These are phyloP conservation scores for Pneumocystis canis DNA, from an alignment of 1,139 yeast species.

Conservation along the genomic window DNA sequence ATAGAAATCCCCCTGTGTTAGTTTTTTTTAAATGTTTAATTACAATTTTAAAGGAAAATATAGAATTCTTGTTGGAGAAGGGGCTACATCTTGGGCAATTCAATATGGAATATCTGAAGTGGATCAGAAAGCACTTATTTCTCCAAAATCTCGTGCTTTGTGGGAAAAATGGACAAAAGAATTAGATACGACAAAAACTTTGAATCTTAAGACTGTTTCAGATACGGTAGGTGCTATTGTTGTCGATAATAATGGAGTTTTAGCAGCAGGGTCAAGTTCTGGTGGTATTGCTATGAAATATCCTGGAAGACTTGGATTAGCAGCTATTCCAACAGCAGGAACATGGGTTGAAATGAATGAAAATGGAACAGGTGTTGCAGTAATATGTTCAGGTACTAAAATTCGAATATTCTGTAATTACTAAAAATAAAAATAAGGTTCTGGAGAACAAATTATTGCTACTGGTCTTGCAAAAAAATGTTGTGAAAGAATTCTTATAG, in stretches of 20 bases:
- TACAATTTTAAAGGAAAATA: not conserved
- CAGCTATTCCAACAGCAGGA: slow-evolving; percentile 27
- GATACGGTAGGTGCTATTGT: slow-evolving; percentile 30
- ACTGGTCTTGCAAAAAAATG: not conserved
- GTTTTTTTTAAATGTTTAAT: not conserved
- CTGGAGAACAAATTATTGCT: not conserved
- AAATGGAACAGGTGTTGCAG: not conserved
- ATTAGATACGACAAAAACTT: slow-evolving; percentile 1
- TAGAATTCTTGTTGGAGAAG: slow-evolving; percentile 24
- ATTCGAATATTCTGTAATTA: not conserved
- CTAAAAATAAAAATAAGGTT: not conserved
- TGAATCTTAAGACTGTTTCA: slow-evolving; percentile 10
- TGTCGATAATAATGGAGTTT: slow-evolving; percentile 18
- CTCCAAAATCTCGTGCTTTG: slow-evolving; percentile 14
- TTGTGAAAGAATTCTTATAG: not conserved
- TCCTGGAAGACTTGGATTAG: slow-evolving; percentile 31
- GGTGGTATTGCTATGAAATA: slow-evolving; percentile 28
- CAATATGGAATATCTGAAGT: slow-evolving; percentile 14
- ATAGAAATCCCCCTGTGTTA: slow-evolving; percentile 23
- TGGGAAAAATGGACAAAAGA: slow-evolving; percentile 17
- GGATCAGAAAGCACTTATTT: slow-evolving; percentile 15
- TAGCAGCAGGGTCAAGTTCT: slow-evolving; percentile 26
- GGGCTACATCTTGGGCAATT: slow-evolving; percentile 23
- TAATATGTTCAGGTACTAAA: not conserved
- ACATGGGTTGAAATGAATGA: slow-evolving; percentile 14